A percentile compares a stretch with the other conserved stretches of the same genome.
Evolutionary conservation across 768 basidiomycete genomes (phyloP).

Genomic region (Rhodotorula diobovata): DNA sequence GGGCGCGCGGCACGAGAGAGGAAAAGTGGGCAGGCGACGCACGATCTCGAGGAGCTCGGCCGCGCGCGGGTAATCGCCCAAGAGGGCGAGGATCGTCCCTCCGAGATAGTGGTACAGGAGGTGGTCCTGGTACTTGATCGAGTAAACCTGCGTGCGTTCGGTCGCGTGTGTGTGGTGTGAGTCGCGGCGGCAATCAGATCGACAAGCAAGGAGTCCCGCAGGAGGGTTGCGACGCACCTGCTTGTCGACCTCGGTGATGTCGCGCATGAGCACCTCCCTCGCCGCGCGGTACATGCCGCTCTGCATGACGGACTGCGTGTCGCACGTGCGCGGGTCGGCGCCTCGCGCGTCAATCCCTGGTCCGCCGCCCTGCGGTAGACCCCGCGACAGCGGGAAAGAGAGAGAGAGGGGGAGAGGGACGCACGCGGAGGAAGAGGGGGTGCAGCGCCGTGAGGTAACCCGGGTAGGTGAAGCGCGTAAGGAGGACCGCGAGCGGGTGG

Average conservation of each 20-base stretch:
- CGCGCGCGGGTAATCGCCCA: slow-evolving; percentile 65
- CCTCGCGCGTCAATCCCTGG: too few relatives aligned
- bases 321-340: too few relatives aligned
- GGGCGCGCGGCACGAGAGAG: too few relatives aligned
- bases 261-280: slow-evolving; percentile 59
- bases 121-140: slow-evolving; percentile 71
- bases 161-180: too few relatives aligned
- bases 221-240: slow-evolving; percentile 14
- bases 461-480: slow-evolving; percentile 61
- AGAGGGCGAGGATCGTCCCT: slow-evolving; percentile 62
- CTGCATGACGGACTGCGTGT: slow-evolving; percentile 59
- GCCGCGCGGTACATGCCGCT: slow-evolving; percentile 58
- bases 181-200: too few relatives aligned
- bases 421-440: slow-evolving; percentile 61
- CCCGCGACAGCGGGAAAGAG: not conserved
- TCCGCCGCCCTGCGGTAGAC: too few relatives aligned
- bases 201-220: too few relatives aligned
- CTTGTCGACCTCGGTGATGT: slow-evolving; percentile 64
- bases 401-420: slow-evolving; percentile 33
- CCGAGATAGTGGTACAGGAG: slow-evolving; percentile 79
- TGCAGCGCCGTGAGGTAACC: slow-evolving; percentile 65
- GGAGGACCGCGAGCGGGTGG: slow-evolving; percentile 58
- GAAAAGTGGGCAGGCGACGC: slow-evolving; percentile 44
- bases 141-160: slow-evolving; percentile 43
- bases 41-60: slow-evolving; percentile 77